These are phyloP conservation scores for Singerocomus inundabilis DNA, from an alignment of 1,284 basidiomycete species.

Conservation along the genomic window DNA sequence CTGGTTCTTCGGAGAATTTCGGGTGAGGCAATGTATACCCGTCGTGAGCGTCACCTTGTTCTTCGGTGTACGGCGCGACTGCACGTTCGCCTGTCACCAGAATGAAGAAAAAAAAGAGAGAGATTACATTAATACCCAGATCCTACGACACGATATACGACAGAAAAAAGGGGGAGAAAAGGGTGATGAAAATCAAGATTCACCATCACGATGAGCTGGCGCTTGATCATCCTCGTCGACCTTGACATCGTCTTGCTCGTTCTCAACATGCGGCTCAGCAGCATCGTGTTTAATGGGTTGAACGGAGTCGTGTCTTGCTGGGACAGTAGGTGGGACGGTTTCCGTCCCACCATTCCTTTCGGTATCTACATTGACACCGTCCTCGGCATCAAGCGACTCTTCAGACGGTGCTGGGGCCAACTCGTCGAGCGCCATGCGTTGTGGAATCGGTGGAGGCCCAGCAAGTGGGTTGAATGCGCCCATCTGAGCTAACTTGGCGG, in stretches of 20 bases:
- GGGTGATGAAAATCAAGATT: conserved; percentile 43
- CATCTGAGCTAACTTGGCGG: conserved; percentile 62
- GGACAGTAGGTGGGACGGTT: conserved; percentile 13
- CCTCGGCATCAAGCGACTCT: conserved; percentile 18
- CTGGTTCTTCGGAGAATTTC: conserved; percentile 10
- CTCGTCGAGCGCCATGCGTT: conserved; percentile 23
- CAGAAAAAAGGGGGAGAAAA: conserved; percentile 11
- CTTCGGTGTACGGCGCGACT: conserved; percentile 12
- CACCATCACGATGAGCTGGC: conserved; percentile 45
- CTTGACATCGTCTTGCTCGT: conserved; percentile 19
- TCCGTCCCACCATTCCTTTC: conserved; percentile 17
- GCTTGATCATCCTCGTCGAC: conserved; percentile 23
- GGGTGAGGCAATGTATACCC: neutral
- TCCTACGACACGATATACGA: conserved; percentile 31
- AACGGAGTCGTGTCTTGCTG: conserved; percentile 7
- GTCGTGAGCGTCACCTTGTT: conserved; percentile 9
- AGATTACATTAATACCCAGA: conserved; percentile 33
- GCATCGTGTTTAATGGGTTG: conserved; percentile 5
- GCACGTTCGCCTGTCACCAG: conserved; percentile 24
- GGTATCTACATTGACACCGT: conserved; percentile 24
- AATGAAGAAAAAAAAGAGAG: conserved; percentile 1
- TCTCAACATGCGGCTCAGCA: conserved; percentile 7
- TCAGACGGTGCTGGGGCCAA: neutral
- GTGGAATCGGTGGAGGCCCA: conserved; percentile 35
- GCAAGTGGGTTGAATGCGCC: conserved; percentile 65